Evolutionary conservation across 2,329 filamentous ascomycete species (phyloP).

Genomic region (Raffaelea deltoideospora): DNA sequence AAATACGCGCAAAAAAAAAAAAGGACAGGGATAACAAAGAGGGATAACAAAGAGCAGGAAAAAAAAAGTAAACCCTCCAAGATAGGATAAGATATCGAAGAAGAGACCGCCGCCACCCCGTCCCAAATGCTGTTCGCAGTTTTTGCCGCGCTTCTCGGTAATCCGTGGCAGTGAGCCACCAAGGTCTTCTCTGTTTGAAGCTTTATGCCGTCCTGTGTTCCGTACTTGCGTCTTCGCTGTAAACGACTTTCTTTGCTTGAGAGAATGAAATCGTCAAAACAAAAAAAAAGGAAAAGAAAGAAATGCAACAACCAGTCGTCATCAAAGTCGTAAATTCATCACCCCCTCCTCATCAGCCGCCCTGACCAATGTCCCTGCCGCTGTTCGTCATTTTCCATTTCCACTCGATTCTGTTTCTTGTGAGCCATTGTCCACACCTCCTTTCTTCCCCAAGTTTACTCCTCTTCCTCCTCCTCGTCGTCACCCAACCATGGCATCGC

Average conservation of each 20-base stretch:
- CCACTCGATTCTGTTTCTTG: neutral
- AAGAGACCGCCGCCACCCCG: too few species aligned
- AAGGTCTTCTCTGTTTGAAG: too few species aligned
- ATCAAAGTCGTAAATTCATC: conserved; percentile 2
- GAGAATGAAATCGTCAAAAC: too few species aligned
- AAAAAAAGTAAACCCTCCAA: neutral
- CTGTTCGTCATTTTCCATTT: neutral
- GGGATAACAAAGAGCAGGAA: neutral
- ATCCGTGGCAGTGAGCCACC: too few species aligned
- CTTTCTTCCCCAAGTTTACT: neutral
- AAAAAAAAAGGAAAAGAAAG: neutral
- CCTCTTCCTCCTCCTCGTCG: neutral
- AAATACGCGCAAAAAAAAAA: neutral
- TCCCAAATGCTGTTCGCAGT: too few species aligned
- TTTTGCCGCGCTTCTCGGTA: too few species aligned
- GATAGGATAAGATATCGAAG: too few species aligned
- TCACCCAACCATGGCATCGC: conserved; percentile 7
- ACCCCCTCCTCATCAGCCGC: neutral
- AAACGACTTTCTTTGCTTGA: too few species aligned
- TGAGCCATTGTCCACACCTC: neutral
- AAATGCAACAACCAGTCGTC: neutral
- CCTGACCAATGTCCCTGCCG: too few species aligned
- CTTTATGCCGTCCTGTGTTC: too few species aligned
- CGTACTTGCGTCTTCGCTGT: too few species aligned
- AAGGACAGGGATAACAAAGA: neutral